A percentile compares a stretch with the other conserved stretches of the same genome.
Conservation (phyloP, 164 flowering plant genomes). For the Protea cynaroides region DNA sequence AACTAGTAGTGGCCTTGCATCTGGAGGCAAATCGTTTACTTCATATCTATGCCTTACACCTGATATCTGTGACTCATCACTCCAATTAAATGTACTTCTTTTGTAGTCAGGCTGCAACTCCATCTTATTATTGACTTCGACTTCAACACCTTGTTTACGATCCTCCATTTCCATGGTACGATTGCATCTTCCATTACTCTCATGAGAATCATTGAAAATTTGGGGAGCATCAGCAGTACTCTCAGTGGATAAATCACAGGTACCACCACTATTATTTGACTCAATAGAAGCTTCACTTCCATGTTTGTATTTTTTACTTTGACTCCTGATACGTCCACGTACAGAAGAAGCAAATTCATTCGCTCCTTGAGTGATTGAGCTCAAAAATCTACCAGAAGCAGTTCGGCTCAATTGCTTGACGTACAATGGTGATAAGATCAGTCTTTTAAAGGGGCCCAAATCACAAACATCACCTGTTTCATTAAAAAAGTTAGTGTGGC, state of each 20-base stretch:
- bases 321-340: constrained; percentile 72
- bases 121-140: constrained; percentile 31
- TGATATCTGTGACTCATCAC: constrained; percentile 46
- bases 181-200: constrained; percentile 40
- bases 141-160: constrained; percentile 26
- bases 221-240: constrained; percentile 37
- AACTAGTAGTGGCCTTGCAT: constrained; percentile 86
- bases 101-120: constrained; percentile 36
- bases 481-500: constrained; percentile 60
- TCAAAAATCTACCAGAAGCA: constrained; percentile 61
- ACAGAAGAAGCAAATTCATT: constrained; percentile 93
- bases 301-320: constrained; percentile 68
- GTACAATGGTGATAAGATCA: constrained; percentile 80
- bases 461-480: constrained; percentile 93
- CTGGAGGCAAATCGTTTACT: constrained; percentile 74
- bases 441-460: constrained; percentile 77
- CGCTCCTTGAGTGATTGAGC: constrained; percentile 93
- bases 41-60: constrained; percentile 59
- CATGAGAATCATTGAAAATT: constrained; percentile 37
- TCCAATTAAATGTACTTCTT: constrained; percentile 37
- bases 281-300: constrained; percentile 56
- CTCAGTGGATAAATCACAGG: constrained; percentile 48
- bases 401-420: constrained; percentile 56
- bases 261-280: constrained; percentile 32
- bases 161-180: constrained; percentile 25